These are phyloP conservation scores for Ascomycota sp. DNA, from an alignment of 2,329 filamentous ascomycete genomes.

Conservation along the genomic window DNA sequence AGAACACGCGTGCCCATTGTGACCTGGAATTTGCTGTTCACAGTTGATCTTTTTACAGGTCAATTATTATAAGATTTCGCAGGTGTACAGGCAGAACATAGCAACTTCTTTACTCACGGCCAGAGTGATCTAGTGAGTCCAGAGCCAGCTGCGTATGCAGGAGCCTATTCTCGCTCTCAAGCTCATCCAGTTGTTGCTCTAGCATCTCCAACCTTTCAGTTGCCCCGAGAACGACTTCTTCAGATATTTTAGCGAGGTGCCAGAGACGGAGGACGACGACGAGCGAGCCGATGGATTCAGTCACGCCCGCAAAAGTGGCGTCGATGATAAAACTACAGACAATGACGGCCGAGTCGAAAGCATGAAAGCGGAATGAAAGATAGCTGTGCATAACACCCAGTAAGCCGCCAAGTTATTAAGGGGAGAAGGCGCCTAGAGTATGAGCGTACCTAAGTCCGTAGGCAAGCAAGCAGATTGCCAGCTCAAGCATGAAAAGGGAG, in stretches of 20 bases:
- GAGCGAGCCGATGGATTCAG: constrained; percentile 42
- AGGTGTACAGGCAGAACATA: neutral
- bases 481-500: constrained; percentile 40
- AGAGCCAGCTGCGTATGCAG: constrained; percentile 5
- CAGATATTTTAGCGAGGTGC: constrained; percentile 48
- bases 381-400: constrained; percentile 17
- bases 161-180: constrained; percentile 23
- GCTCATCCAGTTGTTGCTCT: constrained; percentile 24
- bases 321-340: constrained; percentile 38
- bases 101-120: constrained; percentile 1
- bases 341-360: constrained; percentile 42
- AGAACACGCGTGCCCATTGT: too few relatives aligned
- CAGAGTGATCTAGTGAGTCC: constrained; percentile 4
- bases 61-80: too few relatives aligned
- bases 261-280: constrained; percentile 44
- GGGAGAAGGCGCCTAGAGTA: neutral
- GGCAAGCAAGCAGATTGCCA: constrained; percentile 33
- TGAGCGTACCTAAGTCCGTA: constrained; percentile 34
- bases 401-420: neutral
- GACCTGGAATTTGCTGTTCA: too few relatives aligned
- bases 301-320: constrained; percentile 32
- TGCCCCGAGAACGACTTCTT: constrained; percentile 41
- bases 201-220: constrained; percentile 38
- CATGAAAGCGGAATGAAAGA: constrained; percentile 35
- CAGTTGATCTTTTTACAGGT: too few relatives aligned